Conservation (phyloP, 495 filamentous ascomycete species). For the Podospora anserina region DNA sequence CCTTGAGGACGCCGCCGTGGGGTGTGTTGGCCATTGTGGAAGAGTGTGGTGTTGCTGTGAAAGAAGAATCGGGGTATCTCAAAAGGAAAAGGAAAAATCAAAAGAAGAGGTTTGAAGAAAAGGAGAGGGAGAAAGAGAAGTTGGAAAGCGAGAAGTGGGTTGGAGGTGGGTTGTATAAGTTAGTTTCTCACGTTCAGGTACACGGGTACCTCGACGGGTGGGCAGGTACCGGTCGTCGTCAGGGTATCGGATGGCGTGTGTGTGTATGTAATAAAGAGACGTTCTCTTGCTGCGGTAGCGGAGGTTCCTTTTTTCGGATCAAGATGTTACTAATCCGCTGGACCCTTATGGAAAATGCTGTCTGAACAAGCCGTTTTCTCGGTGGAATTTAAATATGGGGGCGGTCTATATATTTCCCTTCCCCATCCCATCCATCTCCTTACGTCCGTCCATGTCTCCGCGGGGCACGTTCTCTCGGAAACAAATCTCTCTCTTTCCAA, state of each 20-base stretch:
- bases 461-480: background rate
- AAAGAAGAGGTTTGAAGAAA: background rate
- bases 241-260: background rate
- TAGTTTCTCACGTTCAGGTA: background rate
- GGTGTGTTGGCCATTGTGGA: slow-evolving; percentile 65
- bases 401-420: background rate
- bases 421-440: background rate
- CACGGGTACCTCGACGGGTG: background rate
- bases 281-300: background rate
- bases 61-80: background rate
- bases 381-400: background rate
- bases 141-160: background rate
- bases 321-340: background rate
- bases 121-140: slow-evolving; percentile 1
- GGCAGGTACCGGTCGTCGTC: background rate
- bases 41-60: background rate
- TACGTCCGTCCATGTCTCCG: background rate
- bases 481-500: too few species aligned
- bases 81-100: background rate
- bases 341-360: background rate
- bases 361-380: background rate
- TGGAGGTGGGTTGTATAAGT: background rate
- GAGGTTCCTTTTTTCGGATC: background rate
- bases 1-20: slow-evolving; percentile 95
- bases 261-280: background rate